Conservation (phyloP, 306 rosid species). For the Prunus padus region DNA sequence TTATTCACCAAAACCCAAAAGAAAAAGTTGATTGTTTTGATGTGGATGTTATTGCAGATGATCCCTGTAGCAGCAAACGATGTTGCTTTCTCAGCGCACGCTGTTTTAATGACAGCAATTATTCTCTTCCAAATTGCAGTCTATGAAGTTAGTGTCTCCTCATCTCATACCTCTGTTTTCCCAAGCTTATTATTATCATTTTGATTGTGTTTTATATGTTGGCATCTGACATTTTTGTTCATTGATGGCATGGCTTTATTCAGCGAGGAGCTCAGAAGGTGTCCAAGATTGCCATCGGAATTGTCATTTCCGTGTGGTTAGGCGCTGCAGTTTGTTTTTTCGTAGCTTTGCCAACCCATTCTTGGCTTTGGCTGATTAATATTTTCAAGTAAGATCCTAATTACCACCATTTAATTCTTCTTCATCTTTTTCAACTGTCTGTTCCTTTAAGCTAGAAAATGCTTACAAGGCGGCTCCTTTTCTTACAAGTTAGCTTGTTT, state of each 20-base stretch:
- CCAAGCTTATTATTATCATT: not conserved
- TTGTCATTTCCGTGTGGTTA: conserved; percentile 56
- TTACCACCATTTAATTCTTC: no score
- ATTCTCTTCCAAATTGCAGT: conserved; percentile 68
- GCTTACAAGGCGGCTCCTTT: no score
- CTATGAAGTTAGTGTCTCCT: conserved; percentile 51
- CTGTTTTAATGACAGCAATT: conserved; percentile 72
- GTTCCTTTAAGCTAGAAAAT: no score
- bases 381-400: conserved; percentile 55
- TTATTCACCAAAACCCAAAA: no score
- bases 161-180: not conserved
- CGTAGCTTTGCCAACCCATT: conserved; percentile 56
- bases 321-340: conserved; percentile 69
- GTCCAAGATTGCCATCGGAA: conserved; percentile 53
- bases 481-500: no score
- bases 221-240: no score
- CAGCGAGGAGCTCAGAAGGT: conserved; percentile 80
- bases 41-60: conserved; percentile 57
- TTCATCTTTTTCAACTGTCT: no score
- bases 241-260: conserved; percentile 8
- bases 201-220: not conserved
- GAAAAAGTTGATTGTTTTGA: not conserved
- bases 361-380: conserved; percentile 90
- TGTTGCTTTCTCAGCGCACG: conserved; percentile 86
- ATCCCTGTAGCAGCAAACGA: conserved; percentile 95